These are phyloP conservation scores for Podaxis sp. DNA, from an alignment of 768 basidiomycete genomes.

Conservation along the genomic window DNA sequence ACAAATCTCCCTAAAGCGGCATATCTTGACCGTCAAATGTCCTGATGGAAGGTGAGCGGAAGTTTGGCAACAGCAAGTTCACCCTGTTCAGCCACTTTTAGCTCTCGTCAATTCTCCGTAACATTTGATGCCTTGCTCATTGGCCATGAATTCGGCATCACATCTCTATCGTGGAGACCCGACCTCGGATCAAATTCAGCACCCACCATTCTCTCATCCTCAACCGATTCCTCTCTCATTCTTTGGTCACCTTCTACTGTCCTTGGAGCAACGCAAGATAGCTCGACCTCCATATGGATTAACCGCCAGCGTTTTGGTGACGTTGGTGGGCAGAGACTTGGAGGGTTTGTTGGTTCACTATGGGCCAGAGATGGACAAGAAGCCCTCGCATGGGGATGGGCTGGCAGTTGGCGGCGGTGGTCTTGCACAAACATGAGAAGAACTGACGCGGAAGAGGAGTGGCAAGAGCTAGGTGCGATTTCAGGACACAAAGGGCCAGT, in stretches of 20 bases:
- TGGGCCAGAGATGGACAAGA: slow-evolving; percentile 69
- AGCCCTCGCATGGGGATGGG: slow-evolving; percentile 89
- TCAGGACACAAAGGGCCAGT: slow-evolving; percentile 86
- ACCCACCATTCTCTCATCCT: slow-evolving; percentile 81
- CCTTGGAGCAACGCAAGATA: slow-evolving; percentile 30
- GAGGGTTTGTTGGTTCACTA: slow-evolving; percentile 89
- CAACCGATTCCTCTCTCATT: slow-evolving; percentile 93
- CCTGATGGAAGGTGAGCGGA: slow-evolving; percentile 35
- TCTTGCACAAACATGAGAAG: slow-evolving; percentile 29
- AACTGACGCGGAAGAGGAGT: slow-evolving; percentile 38
- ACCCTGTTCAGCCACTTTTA: slow-evolving; percentile 16
- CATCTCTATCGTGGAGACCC: slow-evolving; percentile 83
- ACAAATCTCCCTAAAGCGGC: slow-evolving; percentile 87
- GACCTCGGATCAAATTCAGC: slow-evolving; percentile 19
- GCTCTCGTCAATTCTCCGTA: slow-evolving; percentile 61
- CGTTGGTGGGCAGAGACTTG: slow-evolving; percentile 83
- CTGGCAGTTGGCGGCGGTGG: slow-evolving; percentile 94
- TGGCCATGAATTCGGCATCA: slow-evolving; percentile 94
- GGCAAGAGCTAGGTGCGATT: slow-evolving; percentile 78
- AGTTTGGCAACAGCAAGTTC: background rate
- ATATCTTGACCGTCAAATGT: slow-evolving; percentile 67
- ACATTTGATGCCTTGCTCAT: slow-evolving; percentile 92
- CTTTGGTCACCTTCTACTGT: slow-evolving; percentile 83
- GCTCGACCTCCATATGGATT: slow-evolving; percentile 77
- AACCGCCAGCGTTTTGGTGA: slow-evolving; percentile 92